Base-by-base conservation (phyloP, 2,329 filamentous ascomycete genomes). In the Penicillium vulpinum region DNA sequence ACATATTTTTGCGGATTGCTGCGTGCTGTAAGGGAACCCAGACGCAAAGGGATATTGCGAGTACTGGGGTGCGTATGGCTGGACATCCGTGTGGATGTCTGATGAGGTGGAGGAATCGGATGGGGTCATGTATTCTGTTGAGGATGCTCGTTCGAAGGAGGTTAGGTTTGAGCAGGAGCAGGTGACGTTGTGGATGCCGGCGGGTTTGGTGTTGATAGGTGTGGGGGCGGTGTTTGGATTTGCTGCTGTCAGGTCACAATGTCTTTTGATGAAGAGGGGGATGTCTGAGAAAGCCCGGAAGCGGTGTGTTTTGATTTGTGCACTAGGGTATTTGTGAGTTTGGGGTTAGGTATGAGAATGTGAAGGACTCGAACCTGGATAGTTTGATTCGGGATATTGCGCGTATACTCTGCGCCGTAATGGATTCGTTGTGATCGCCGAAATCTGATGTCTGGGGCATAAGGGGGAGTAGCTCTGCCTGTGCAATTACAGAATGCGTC, bases 251-350 rank as follows among this genome's bases (percentile, higher is more conserved):
- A 79, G 67, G 55, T 79, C 77, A 60, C 77, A 79, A 52, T 79
- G 77, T 38, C 71, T 73, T 54, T 77, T 77, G 24, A 78, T 72
- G 59, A 79, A 79, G 15, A 79, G 72, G 2, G 77, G 76, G 11
- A 78, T 75, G 54, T 79, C 77, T 18, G 73, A 75, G 57, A 79
- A 79, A 16, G 77, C 77, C 40, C 75, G 67, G 53, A 78, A 78
- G n/a, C 77, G 74, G 56, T 79, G 76, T 0, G 73, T 68, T 64
- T 79, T 79, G 31, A 79, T 78, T 62, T 76, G 74, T 11, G 77
- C 75, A 61, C 77, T 79, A 57, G 13, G 38, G 10, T 18, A 11
- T 22, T 45, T 7, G 51, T 65, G 57, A 59, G 47, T 56, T n/a
- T 41, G 49, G 24, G 28, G 26, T 21, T 13, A 39, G 11, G 7